Evolutionary conservation across 257 asterid genomes (phyloP).

Genomic region (Solanum neorickii): DNA sequence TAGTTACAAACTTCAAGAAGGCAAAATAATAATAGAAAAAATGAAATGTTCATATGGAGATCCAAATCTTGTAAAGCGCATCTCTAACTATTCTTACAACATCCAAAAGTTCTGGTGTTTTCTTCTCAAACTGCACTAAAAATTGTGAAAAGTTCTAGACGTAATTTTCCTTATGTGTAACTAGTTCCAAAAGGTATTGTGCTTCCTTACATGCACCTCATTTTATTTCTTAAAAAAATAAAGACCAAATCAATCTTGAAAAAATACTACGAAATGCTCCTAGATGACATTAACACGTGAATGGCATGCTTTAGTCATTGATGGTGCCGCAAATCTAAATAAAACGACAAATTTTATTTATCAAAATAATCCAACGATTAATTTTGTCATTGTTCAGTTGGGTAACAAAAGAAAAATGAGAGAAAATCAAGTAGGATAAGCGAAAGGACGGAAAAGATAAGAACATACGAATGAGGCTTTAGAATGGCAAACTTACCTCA

Average conservation of each 20-base stretch:
- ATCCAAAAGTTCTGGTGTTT: too few species aligned
- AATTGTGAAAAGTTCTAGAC: too few species aligned
- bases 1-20: too few species aligned
- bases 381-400: neutral
- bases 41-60: too few species aligned
- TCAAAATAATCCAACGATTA: too few species aligned
- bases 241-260: neutral
- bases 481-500: conserved; percentile 28
- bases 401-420: neutral
- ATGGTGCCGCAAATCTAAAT: neutral
- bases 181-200: too few species aligned
- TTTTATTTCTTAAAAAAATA: neutral
- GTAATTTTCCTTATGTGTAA: too few species aligned
- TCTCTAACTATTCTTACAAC: too few species aligned
- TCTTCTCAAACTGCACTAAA: too few species aligned
- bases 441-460: neutral
- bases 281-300: neutral
- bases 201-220: too few species aligned
- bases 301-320: neutral
- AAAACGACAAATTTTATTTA: neutral
- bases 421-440: neutral
- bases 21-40: too few species aligned
- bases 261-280: neutral
- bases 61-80: too few species aligned
- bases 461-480: neutral